Conservation (phyloP, 2,329 filamentous ascomycete species). For the Alternaria sp. region DNA sequence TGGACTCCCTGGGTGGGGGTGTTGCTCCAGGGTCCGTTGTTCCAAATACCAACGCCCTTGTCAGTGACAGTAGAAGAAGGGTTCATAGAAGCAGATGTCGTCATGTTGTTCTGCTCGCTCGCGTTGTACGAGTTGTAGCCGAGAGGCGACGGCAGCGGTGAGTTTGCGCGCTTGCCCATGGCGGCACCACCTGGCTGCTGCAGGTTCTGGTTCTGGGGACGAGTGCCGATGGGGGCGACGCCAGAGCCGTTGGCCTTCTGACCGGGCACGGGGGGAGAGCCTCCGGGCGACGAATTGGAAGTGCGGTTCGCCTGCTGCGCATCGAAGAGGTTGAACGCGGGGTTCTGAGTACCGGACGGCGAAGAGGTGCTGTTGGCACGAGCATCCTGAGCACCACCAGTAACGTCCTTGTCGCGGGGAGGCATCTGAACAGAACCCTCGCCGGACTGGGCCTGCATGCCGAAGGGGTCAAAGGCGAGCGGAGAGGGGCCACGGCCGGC, state of each 20-base stretch:
- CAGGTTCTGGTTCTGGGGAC: constrained; percentile 69
- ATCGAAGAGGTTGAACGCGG: constrained; percentile 56
- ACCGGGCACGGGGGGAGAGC: constrained; percentile 75
- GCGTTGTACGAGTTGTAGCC: constrained; percentile 68
- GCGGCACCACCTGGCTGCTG: constrained; percentile 64
- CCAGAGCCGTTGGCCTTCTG: constrained; percentile 66
- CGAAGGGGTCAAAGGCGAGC: constrained; percentile 76
- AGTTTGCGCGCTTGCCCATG: constrained; percentile 82
- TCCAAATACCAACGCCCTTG: constrained; percentile 67
- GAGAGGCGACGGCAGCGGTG: constrained; percentile 87
- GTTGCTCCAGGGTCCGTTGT: constrained; percentile 84
- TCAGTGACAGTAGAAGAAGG: constrained; percentile 56
- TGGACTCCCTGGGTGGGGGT: constrained; percentile 75
- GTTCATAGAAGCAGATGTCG: constrained; percentile 64
- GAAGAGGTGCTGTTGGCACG: constrained; percentile 86
- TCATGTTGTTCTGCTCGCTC: constrained; percentile 58
- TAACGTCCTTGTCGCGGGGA: constrained; percentile 54
- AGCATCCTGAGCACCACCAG: constrained; percentile 62
- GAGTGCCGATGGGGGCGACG: constrained; percentile 92
- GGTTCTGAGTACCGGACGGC: constrained; percentile 70
- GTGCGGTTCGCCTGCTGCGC: constrained; percentile 75
- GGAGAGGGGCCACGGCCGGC: constrained; percentile 77
- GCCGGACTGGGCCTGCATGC: constrained; percentile 58
- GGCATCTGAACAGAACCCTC: constrained; percentile 63
- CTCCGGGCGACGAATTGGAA: constrained; percentile 84